Evolutionary conservation across 1,284 basidiomycete genomes (phyloP), one percentile per base, ranked within the genome.

Genomic region (Exobasidium rhododendri): DNA sequence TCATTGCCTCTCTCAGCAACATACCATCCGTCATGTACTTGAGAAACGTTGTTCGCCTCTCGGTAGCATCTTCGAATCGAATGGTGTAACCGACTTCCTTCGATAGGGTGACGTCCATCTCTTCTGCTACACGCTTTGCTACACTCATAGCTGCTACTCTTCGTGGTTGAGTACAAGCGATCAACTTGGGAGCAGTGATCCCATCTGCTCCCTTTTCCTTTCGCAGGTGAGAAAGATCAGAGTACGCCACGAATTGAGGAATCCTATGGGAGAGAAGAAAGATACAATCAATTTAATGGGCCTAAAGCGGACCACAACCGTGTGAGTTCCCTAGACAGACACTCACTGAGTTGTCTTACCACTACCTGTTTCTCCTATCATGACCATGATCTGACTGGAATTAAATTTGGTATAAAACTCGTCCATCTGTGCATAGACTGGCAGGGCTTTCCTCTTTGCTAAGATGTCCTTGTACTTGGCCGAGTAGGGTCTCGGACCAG

Each of bases 1-100:
- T 91, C 91, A 97, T 97, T 5, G 93, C 94, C 83, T 97, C 94
- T 44, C 94, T 88, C 29, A 96, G 85, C 24, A 83, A 78, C 93
- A 97, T 96, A 86, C 94, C 94, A 73, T 99, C 94, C 11, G 94
- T 98, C 94, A 98, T 97, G 83, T 98, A 97, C 68, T 71, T 72
- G 56, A 75, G 59, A 24, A 67, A 67, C 4, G 71, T 77, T 17
- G 68, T 70, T 14, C 68, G 49, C 29, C 73, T 67, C 20, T 78
- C 74, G 10, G 94, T 97, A 88, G 93, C 92, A 79, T 98, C 94
- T 81, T 98, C 94, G 82, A 99, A 99, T 80, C 96, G 92, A 76
- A 97, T 97, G 2, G 91, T 92, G 82, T 99, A 99, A 67, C 96
- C 96, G 68, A 98, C 94, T 73, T 97, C 88, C 79, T 91, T 89